Evolutionary conservation across 2,329 filamentous ascomycete genomes (phyloP).

Genomic region (Penicillium freii): DNA sequence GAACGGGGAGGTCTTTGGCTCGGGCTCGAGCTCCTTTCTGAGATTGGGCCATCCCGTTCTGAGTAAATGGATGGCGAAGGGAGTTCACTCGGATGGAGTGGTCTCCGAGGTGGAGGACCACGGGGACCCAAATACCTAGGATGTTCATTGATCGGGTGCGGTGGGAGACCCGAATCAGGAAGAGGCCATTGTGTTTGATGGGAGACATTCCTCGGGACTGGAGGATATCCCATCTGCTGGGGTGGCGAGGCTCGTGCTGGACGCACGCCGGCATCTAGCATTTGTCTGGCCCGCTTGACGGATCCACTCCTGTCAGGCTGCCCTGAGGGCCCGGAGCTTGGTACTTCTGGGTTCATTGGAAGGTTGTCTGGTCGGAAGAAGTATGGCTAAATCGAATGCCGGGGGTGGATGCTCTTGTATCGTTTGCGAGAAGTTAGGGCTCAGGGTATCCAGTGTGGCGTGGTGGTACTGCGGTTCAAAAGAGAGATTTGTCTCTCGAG

Average conservation of each 20-base stretch:
- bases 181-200: conserved; percentile 50
- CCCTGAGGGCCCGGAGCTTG: conserved; percentile 11
- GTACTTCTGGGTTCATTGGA: conserved; percentile 24
- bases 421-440: conserved; percentile 1
- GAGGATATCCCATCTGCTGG: conserved; percentile 10
- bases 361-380: not conserved
- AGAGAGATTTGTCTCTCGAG: not conserved
- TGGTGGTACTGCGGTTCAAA: not conserved
- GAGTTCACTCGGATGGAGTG: conserved; percentile 39
- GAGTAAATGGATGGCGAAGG: conserved; percentile 41
- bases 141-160: conserved; percentile 28
- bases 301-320: conserved; percentile 31
- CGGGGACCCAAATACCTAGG: conserved; percentile 27
- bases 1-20: conserved; percentile 25
- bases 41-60: conserved; percentile 27
- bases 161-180: conserved; percentile 28
- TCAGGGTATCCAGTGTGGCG: conserved; percentile 12
- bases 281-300: conserved; percentile 37
- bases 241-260: conserved; percentile 17
- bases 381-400: not conserved
- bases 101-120: conserved; percentile 43
- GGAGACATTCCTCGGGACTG: conserved; percentile 25
- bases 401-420: not conserved
- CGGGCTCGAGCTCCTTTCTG: conserved; percentile 25
- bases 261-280: conserved; percentile 34